A percentile compares a stretch with the other conserved stretches of the same genome.
Conservation (phyloP, 768 basidiomycete species). For the Mycena metata region DNA sequence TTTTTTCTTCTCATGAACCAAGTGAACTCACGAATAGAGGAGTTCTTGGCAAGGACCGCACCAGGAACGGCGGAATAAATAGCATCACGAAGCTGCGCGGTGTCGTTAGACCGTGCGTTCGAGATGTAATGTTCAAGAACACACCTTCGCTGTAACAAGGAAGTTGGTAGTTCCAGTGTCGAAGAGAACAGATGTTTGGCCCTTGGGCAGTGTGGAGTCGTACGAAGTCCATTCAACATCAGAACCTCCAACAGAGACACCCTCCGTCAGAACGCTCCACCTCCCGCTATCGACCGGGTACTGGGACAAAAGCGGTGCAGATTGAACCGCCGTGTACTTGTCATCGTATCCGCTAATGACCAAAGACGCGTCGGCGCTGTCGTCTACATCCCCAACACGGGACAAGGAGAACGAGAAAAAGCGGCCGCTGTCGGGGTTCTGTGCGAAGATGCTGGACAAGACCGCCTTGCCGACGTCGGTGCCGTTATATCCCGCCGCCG, state of each 20-base stretch:
- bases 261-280: constrained; percentile 59
- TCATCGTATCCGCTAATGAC: constrained; percentile 59
- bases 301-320: constrained; percentile 49
- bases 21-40: constrained; percentile 21
- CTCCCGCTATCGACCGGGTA: constrained; percentile 50
- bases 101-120: too few species aligned
- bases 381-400: constrained; percentile 55
- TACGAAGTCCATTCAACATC: constrained; percentile 46
- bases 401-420: constrained; percentile 60
- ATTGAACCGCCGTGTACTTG: constrained; percentile 46
- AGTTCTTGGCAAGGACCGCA: constrained; percentile 42
- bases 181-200: constrained; percentile 52
- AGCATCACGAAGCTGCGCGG: constrained; percentile 42
- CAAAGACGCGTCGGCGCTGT: constrained; percentile 57
- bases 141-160: constrained; percentile 49
- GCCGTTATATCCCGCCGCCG: constrained; percentile 24
- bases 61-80: constrained; percentile 57
- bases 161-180: constrained; percentile 60
- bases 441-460: constrained; percentile 56
- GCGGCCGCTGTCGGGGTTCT: constrained; percentile 50
- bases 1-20: not conserved
- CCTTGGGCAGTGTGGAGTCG: constrained; percentile 47
- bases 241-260: constrained; percentile 51
- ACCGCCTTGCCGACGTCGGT: constrained; percentile 44
- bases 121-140: not conserved